Conservation (phyloP, 352 stramenopile genomes). For the Pythium brassicae region DNA sequence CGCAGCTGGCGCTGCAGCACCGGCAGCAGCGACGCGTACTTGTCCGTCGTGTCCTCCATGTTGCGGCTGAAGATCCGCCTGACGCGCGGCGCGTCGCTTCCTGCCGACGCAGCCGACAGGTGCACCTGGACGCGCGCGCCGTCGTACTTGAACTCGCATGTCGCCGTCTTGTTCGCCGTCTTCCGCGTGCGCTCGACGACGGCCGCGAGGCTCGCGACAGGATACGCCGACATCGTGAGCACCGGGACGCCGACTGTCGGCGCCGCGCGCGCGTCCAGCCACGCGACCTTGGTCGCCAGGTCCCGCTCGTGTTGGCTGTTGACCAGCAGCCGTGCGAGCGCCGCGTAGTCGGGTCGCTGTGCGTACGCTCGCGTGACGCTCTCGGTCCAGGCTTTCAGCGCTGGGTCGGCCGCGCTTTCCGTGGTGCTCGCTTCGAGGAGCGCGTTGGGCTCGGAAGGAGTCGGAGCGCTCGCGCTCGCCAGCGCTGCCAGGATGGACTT, state of each 20-base stretch:
- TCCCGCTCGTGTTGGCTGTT: slow-evolving; percentile 19
- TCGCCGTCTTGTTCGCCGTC: slow-evolving; percentile 25
- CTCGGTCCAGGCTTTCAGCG: slow-evolving; percentile 45
- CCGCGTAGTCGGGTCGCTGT: slow-evolving; percentile 60
- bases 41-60: slow-evolving; percentile 73
- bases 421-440: not conserved
- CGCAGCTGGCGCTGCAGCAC: slow-evolving; percentile 30
- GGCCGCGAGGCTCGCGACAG: slow-evolving; percentile 48
- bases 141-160: slow-evolving; percentile 85
- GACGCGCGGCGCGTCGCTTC: not conserved
- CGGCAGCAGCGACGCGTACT: slow-evolving; percentile 55
- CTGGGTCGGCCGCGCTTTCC: not conserved
- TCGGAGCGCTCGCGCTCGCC: slow-evolving; percentile 29
- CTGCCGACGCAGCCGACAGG: slow-evolving; percentile 13
- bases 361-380: slow-evolving; percentile 65
- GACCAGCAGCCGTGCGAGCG: slow-evolving; percentile 41
- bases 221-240: slow-evolving; percentile 78
- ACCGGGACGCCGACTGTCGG: slow-evolving; percentile 56
- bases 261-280: slow-evolving; percentile 27
- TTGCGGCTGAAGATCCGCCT: slow-evolving; percentile 80
- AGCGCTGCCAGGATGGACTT: slow-evolving; percentile 76
- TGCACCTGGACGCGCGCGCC: slow-evolving; percentile 76
- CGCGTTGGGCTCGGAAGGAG: no score
- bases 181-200: slow-evolving; percentile 48
- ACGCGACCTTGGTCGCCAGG: slow-evolving; percentile 19